Evolutionary conservation across 306 rosid genomes (phyloP).

Genomic region (Acacia confusa): DNA sequence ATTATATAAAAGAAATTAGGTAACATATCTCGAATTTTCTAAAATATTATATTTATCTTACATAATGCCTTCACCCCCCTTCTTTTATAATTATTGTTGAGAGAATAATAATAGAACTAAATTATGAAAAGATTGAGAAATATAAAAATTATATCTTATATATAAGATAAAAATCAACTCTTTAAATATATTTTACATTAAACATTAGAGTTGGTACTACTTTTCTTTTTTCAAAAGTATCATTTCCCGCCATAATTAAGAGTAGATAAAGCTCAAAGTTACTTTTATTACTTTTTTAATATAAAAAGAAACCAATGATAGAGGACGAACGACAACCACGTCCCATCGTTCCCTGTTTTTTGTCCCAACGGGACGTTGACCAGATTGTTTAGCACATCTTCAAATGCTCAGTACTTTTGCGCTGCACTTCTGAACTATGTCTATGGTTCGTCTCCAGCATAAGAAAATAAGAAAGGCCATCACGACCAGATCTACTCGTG

Average conservation of each 20-base stretch:
- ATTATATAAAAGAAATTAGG: too few relatives aligned
- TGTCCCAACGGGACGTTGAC: neutral
- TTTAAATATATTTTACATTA: too few relatives aligned
- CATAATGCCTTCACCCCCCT: too few relatives aligned
- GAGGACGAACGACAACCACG: neutral
- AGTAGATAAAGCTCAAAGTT: neutral
- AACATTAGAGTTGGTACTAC: rapidly evolving
- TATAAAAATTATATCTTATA: too few relatives aligned
- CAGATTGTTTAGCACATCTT: neutral
- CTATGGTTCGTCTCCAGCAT: neutral
- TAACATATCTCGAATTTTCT: too few relatives aligned
- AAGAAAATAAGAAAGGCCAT: neutral
- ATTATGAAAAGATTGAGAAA: too few relatives aligned
- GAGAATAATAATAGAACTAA: too few relatives aligned
- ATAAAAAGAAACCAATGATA: neutral
- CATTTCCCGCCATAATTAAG: neutral
- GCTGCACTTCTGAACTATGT: neutral
- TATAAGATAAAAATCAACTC: too few relatives aligned
- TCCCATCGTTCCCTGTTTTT: neutral
- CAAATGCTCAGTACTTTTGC: neutral
- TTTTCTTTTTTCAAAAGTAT: neutral
- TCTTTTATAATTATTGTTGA: too few relatives aligned
- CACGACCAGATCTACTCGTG: neutral
- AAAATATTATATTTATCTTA: rapidly evolving
- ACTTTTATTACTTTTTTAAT: neutral